These are phyloP conservation scores for Colletotrichum phormii DNA, from an alignment of 2,329 filamentous ascomycete genomes.

Conservation along the genomic window DNA sequence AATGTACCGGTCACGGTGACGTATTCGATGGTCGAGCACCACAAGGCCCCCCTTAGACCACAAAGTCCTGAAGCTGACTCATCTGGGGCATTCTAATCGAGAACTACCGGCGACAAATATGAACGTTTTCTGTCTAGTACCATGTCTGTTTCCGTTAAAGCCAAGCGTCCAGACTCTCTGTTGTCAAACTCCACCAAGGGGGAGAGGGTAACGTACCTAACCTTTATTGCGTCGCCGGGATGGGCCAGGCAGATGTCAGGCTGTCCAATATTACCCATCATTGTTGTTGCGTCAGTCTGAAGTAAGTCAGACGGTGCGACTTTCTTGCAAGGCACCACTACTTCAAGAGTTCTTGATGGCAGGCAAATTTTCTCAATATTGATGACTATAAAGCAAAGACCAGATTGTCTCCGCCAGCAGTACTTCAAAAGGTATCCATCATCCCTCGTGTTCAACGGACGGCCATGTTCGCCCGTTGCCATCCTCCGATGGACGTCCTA, in stretches of 20 bases:
- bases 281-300: too few relatives aligned
- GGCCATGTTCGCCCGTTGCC: neutral
- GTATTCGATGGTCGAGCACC: neutral
- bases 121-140: neutral
- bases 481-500: conserved; percentile 1
- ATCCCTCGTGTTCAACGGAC: conserved; percentile 10
- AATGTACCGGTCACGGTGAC: conserved; percentile 17
- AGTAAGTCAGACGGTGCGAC: too few relatives aligned
- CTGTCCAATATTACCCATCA: too few relatives aligned
- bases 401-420: conserved; percentile 8
- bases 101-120: too few relatives aligned
- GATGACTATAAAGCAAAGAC: conserved; percentile 9
- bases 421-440: conserved; percentile 16
- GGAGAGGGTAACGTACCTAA: neutral
- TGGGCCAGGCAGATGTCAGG: too few relatives aligned
- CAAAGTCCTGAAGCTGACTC: neutral
- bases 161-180: neutral
- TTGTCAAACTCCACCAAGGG: neutral
- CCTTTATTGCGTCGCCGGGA: too few relatives aligned
- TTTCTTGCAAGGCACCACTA: too few relatives aligned
- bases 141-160: neutral
- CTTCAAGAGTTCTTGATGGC: neutral
- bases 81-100: neutral
- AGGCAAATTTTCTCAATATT: conserved; percentile 14
- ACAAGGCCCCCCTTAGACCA: neutral